Percentiles rank a stretch among this genome's conserved stretches.
These are phyloP conservation scores for Domatiomyces globalis DNA, from an alignment of 2,329 filamentous ascomycete genomes.

Conservation along the genomic window DNA sequence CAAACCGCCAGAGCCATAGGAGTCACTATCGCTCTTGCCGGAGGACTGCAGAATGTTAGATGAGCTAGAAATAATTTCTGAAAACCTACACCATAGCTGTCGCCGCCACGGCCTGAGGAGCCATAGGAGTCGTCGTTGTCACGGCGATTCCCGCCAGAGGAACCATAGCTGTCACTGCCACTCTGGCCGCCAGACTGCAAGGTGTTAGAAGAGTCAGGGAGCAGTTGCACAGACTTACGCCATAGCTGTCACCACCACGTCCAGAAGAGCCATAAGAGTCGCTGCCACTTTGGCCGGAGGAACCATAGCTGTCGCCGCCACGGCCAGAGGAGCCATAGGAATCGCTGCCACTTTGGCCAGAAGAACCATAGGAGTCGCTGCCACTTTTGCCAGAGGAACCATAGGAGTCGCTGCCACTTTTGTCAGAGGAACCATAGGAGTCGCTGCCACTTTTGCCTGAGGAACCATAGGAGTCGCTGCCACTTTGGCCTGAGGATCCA, in stretches of 20 bases:
- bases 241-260: conserved; percentile 6
- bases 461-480: conserved; percentile 5
- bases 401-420: conserved; percentile 6
- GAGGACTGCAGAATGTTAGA: too few relatives aligned
- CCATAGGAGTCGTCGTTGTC: not conserved
- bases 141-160: conserved; percentile 7
- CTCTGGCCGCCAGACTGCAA: conserved; percentile 4
- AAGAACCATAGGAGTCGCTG: not conserved
- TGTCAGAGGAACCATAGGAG: conserved; percentile 10
- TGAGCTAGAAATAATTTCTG: too few relatives aligned
- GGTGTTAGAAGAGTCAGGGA: not conserved
- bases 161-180: conserved; percentile 12
- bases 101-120: conserved; percentile 13
- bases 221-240: not conserved
- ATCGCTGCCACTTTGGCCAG: not conserved
- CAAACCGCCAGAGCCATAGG: not conserved
- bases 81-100: not conserved
- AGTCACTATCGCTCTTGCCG: not conserved
- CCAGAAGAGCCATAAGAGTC: not conserved
- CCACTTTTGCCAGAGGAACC: conserved; percentile 9
- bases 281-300: not conserved
- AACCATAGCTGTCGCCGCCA: conserved; percentile 1
- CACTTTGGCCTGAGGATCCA: not conserved
- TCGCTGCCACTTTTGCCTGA: conserved; percentile 8
- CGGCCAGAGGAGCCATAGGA: not conserved